phyloP scores from a whole-genome alignment of 306 rosid genomes.

The Prunus mongolica region DNA sequence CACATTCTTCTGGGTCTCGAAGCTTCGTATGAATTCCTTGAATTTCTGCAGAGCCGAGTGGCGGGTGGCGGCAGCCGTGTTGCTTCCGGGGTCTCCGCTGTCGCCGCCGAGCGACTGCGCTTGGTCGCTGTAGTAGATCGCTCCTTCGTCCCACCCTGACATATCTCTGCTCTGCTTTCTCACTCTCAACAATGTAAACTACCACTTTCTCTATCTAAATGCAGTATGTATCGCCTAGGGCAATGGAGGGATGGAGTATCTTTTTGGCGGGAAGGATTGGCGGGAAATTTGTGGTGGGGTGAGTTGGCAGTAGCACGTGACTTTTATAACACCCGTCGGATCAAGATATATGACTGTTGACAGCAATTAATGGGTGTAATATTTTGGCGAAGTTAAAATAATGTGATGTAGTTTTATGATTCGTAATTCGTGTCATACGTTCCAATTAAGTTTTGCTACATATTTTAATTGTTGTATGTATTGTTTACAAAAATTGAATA shows the following conservation, averaged over 20 bases:
- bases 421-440: no score
- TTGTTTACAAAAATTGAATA: no score
- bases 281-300: conserved; percentile 35
- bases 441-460: no score
- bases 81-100: conserved; percentile 33
- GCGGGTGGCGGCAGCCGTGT: conserved; percentile 40
- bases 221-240: neutral
- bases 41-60: conserved; percentile 76
- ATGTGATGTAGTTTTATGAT: no score
- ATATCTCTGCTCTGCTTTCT: conserved; percentile 30
- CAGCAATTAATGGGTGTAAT: no score
- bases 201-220: neutral
- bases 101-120: conserved; percentile 74
- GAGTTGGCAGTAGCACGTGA: conserved; percentile 8
- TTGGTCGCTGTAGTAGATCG: conserved; percentile 89
- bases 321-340: neutral
- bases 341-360: neutral
- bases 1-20: conserved; percentile 61
- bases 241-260: neutral
- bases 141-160: conserved; percentile 99
- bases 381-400: no score
- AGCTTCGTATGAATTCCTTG: conserved; percentile 91
- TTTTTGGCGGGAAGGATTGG: conserved; percentile 50
- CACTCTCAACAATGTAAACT: neutral
- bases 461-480: no score